Evolutionary conservation across 176 grass and related monocot genomes (phyloP).

Genomic region (Calamus simplicifolius): DNA sequence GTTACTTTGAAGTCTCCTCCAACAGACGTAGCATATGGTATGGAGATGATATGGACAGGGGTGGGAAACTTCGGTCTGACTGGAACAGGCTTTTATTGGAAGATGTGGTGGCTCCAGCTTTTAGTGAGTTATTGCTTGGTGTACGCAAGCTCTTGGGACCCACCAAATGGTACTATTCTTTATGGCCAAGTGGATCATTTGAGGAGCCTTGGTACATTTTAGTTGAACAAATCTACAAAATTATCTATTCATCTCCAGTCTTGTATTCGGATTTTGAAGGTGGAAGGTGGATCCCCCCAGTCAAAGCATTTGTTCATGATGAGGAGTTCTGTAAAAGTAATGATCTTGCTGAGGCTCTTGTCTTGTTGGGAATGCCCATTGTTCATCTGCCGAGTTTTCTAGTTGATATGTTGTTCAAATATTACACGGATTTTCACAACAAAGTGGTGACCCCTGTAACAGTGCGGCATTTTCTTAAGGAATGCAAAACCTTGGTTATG

Average conservation of each 20-base stretch:
- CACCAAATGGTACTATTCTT: slow-evolving; percentile 59
- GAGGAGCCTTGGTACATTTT: slow-evolving; percentile 92
- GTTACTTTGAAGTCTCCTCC: slow-evolving; percentile 96
- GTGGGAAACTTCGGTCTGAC: slow-evolving; percentile 94
- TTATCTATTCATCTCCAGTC: slow-evolving; percentile 59
- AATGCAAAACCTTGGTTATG: slow-evolving; percentile 30
- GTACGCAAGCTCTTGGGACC: slow-evolving; percentile 38
- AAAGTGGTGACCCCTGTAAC: slow-evolving; percentile 50
- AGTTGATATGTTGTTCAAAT: slow-evolving; percentile 61
- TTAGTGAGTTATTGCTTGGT: slow-evolving; percentile 65
- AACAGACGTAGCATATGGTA: slow-evolving; percentile 96
- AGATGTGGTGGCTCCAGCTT: slow-evolving; percentile 70
- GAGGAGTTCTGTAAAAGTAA: slow-evolving; percentile 50
- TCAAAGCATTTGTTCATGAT: slow-evolving; percentile 71
- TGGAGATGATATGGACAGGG: slow-evolving; percentile 95
- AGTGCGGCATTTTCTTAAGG: slow-evolving; percentile 60
- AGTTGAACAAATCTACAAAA: slow-evolving; percentile 72
- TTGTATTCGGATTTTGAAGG: slow-evolving; percentile 59
- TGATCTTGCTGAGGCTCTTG: slow-evolving; percentile 70
- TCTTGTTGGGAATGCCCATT: slow-evolving; percentile 54
- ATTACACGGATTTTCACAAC: slow-evolving; percentile 36
- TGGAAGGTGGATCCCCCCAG: slow-evolving; percentile 69
- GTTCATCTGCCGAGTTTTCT: slow-evolving; percentile 43
- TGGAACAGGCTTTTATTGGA: slow-evolving; percentile 85
- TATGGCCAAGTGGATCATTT: slow-evolving; percentile 82